Conservation (phyloP, 306 rosid species). For the Quillaja saponaria region DNA sequence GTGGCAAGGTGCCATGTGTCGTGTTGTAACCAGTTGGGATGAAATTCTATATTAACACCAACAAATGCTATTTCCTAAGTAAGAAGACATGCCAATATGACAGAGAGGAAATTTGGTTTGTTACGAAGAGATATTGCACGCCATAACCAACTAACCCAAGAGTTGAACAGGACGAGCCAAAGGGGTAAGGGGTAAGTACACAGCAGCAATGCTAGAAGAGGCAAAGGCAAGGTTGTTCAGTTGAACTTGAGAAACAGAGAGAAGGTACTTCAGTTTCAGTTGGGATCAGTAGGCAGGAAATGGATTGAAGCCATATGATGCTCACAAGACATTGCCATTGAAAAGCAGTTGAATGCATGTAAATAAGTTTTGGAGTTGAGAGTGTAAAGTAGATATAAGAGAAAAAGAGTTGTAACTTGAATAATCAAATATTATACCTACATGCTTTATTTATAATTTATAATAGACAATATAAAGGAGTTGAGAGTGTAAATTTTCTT, state of each 20-base stretch:
- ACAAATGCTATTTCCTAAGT: conserved; percentile 86
- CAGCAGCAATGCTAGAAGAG: conserved; percentile 76
- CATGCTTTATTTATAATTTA: too few relatives aligned
- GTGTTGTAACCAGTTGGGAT: too few relatives aligned
- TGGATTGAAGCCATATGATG: conserved; percentile 86
- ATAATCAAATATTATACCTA: too few relatives aligned
- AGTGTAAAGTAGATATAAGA: too few relatives aligned
- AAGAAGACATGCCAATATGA: conserved; percentile 65
- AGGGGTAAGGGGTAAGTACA: conserved; percentile 71
- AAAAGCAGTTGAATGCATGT: conserved; percentile 19
- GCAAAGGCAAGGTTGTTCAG: conserved; percentile 93
- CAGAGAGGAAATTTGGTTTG: conserved; percentile 42
- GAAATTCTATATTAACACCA: too few relatives aligned
- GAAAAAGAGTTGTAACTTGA: too few relatives aligned
- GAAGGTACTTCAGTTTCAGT: conserved; percentile 59
- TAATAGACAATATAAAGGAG: too few relatives aligned
- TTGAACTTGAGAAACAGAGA: conserved; percentile 71
- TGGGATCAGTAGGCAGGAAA: conserved; percentile 91
- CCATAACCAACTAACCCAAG: conserved; percentile 85
- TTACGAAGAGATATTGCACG: conserved; percentile 72
- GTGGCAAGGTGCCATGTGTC: too few relatives aligned
- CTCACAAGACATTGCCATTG: conserved; percentile 89
- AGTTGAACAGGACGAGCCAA: conserved; percentile 81
- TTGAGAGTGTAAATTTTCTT: too few relatives aligned
- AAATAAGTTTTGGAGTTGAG: neutral